Evolutionary conservation across 2,329 filamentous ascomycete species (phyloP).

Genomic region (Xylaria sp.): DNA sequence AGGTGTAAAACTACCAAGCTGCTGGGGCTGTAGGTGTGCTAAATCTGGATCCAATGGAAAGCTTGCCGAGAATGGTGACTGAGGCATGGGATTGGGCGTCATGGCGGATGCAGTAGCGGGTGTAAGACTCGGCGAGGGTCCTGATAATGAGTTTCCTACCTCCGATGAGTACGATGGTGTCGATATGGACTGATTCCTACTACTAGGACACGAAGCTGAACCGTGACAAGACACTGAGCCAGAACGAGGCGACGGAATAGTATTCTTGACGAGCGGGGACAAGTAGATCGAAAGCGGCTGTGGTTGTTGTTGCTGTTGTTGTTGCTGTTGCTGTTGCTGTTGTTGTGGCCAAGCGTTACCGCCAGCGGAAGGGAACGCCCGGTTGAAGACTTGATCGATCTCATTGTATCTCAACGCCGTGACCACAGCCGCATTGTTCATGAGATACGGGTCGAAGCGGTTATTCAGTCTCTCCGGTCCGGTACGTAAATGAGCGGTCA

Average conservation of each 20-base stretch:
- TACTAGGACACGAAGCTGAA: conserved; percentile 17
- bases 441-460: conserved; percentile 47
- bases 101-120: conserved; percentile 18
- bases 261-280: conserved; percentile 24
- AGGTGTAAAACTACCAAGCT: conserved; percentile 36
- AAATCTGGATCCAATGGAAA: conserved; percentile 27
- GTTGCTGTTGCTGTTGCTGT: background rate
- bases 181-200: conserved; percentile 18
- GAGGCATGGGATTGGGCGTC: conserved; percentile 29
- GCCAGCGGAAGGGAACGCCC: conserved; percentile 40
- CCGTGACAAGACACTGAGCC: conserved; percentile 10
- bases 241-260: conserved; percentile 16
- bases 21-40: conserved; percentile 13
- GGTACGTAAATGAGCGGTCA: conserved; percentile 59
- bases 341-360: conserved; percentile 28
- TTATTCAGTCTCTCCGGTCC: conserved; percentile 57
- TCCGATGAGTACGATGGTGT: conserved; percentile 16
- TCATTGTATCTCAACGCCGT: conserved; percentile 41
- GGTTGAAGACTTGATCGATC: conserved; percentile 43
- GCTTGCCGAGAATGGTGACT: conserved; percentile 18
- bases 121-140: conserved; percentile 9
- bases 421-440: conserved; percentile 41
- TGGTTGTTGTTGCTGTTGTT: conserved; percentile 20
- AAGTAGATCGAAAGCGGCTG: conserved; percentile 28
- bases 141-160: conserved; percentile 18